phyloP scores from a whole-genome alignment of 768 basidiomycete species.

The Kwoniella dejecticola region DNA sequence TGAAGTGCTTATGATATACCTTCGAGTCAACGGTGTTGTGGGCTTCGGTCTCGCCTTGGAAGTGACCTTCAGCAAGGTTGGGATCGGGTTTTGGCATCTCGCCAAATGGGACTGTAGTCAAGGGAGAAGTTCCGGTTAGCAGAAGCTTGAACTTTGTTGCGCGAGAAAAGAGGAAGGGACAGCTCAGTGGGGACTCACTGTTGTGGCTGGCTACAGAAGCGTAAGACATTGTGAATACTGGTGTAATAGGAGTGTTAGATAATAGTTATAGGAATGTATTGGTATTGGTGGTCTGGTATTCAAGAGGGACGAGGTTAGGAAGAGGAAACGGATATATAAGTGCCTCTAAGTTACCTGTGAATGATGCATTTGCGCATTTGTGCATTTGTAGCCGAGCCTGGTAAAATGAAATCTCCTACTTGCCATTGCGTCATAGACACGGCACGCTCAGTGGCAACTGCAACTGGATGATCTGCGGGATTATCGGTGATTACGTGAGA shows the following conservation, averaged over 20 bases:
- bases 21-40: conserved; percentile 60
- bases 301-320: background rate
- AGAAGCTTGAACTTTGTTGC: background rate
- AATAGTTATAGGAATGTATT: conserved; percentile 2
- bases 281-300: background rate
- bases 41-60: conserved; percentile 53
- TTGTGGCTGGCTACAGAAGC: conserved; percentile 68
- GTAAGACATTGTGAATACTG: conserved; percentile 66
- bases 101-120: conserved; percentile 44
- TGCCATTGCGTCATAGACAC: conserved; percentile 18
- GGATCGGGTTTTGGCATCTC: conserved; percentile 68
- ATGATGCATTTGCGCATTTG: too few relatives aligned
- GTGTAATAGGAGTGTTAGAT: conserved; percentile 4
- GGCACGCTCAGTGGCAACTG: conserved; percentile 6
- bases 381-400: background rate
- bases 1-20: too few relatives aligned
- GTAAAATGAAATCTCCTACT: background rate
- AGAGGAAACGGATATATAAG: background rate
- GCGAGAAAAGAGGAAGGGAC: background rate
- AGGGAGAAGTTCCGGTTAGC: background rate
- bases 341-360: too few relatives aligned
- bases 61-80: conserved; percentile 62
- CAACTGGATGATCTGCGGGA: background rate
- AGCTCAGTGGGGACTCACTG: conserved; percentile 56
- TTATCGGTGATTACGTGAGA: background rate